Evolutionary conservation across 73 alveolate species (phyloP), one percentile per base, ranked within the genome.

Genomic region (Durusdinium trenchii): DNA sequence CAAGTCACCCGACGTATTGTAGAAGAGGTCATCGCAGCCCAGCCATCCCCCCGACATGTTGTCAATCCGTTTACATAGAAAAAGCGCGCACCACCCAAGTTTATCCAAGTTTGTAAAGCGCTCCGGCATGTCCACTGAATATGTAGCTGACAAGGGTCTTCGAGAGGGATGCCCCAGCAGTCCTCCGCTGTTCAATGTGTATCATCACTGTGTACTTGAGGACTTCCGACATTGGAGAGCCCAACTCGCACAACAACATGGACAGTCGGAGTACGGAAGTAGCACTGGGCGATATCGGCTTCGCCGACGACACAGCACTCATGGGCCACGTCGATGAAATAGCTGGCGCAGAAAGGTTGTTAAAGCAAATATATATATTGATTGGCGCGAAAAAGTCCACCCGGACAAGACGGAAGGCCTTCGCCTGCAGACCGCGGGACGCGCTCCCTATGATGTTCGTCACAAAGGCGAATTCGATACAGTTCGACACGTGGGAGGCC

Each of bases 221-320:
- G 95, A 85, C 79, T 85, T 32, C 30, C 51, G 95, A 3, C 43
- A 2, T 3, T 81, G 95, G 9, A 16, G 95, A 7, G 54, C 23
- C 20, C 81, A 43, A 4, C 10, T 12, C 54, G 76, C 95, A 40
- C 61, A 36, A 0, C 46, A 54, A 5, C 28, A 32, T 2, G 81
- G 61, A 0, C 45, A 30, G 76, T 0, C 6, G 32, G 26, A 48
- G 35, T 35, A 7, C 4, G 5, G 64, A n/a, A 43, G 16, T 35
- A 0, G 48, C 30, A 9, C 14, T 83, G 1, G 73, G 67, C 26
- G 94, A 83, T 50, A 23, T 83, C 42, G 94, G 50, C 12, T 83
- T 83, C 50, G 94, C 94, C 46, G 94, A 83, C 35, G 94, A 83
- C 75, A 83, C 94, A 47, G 94, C 75, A 5, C 14, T 75, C 36